Base-by-base conservation (phyloP, 2,329 filamentous ascomycete genomes). In the Huntiella bhutanensis region DNA sequence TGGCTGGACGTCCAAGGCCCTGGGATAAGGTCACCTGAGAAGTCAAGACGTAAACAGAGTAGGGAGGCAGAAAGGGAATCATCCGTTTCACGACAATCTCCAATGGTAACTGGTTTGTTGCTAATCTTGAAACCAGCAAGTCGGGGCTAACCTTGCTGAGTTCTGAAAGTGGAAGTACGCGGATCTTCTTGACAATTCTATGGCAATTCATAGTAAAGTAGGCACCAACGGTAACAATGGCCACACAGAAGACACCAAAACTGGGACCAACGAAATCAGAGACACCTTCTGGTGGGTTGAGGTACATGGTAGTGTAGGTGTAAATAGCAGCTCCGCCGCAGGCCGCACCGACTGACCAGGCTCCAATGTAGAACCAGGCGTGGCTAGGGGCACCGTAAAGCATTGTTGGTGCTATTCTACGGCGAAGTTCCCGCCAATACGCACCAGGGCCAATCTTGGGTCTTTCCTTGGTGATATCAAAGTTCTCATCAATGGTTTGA, bases 351-450 rank as follows among this genome's bases (percentile, higher is more conserved):
- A 72, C 68, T 11, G 62, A 58, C 59, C 77, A 77, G 55, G 73
- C 73, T 40, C 72, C 70, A 53, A 72, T 56, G 51, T 79, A 68
- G 58, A 77, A 80, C 60, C 68, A 67, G 48, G 70, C 70, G 54
- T 82, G 77, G 1, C 75, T 75, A 11, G 75, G 74, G 1, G 71
- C 70, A 54, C 77, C 66, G 63, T 81, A 84, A 38, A 84, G 64
- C 3, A 71, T 59, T 5, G 78, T 75, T 4, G 71, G 66, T 1
- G 65, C 61, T n/a, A 66, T 55, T 51, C 73, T 71, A 49, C 64
- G 62, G 11, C 73, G 70, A 34, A 83, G 66, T 49, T 66, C 68
- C 51, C 68, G 68, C 54, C 68, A 66, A 60, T 69, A 75, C 46
- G 61, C 65, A 54, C 62, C 66, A 52, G 47, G 50, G 50, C 45